These are phyloP conservation scores for Secale cereale DNA, from an alignment of 176 grass and related monocot genomes.

Conservation along the genomic window DNA sequence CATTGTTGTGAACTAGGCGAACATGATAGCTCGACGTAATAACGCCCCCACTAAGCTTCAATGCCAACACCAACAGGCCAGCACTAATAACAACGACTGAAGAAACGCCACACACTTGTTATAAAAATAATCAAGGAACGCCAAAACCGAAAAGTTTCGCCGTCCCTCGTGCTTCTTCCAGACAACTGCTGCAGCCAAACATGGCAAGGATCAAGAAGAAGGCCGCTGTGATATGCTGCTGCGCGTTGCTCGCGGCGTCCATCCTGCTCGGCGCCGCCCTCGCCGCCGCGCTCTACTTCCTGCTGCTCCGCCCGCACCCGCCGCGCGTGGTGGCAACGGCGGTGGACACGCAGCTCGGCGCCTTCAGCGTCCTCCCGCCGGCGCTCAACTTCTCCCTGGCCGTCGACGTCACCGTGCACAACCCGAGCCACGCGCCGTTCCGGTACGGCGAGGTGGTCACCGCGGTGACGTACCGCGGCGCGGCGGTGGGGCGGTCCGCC, in stretches of 20 bases:
- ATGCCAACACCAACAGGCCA: not conserved
- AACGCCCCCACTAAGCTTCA: not conserved
- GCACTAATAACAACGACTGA: not conserved
- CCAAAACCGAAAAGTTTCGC: not conserved
- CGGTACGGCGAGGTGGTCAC: slow-evolving; percentile 35
- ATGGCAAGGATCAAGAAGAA: slow-evolving; percentile 23
- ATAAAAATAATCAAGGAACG: not conserved
- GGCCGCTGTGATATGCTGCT: slow-evolving; percentile 14
- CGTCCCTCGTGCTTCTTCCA: not conserved
- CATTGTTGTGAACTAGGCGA: too few relatives aligned
- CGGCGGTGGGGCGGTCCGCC: slow-evolving; percentile 29
- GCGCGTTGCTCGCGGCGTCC: not conserved
- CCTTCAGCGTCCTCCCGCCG: slow-evolving; percentile 23
- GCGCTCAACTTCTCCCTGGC: slow-evolving; percentile 39
- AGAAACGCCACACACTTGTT: not conserved
- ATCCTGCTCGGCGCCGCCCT: slow-evolving; percentile 24
- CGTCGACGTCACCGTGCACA: slow-evolving; percentile 37
- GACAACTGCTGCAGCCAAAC: not conserved
- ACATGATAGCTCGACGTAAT: not conserved
- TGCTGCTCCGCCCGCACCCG: slow-evolving; percentile 39
- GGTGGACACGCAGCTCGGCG: slow-evolving; percentile 24
- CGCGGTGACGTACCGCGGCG: slow-evolving; percentile 37
- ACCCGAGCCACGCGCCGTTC: slow-evolving; percentile 56
- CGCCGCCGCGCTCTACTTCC: slow-evolving; percentile 36
- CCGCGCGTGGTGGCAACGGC: slow-evolving; percentile 24